These are phyloP conservation scores for Ballota nigra DNA, from an alignment of 257 asterid genomes.

Conservation along the genomic window DNA sequence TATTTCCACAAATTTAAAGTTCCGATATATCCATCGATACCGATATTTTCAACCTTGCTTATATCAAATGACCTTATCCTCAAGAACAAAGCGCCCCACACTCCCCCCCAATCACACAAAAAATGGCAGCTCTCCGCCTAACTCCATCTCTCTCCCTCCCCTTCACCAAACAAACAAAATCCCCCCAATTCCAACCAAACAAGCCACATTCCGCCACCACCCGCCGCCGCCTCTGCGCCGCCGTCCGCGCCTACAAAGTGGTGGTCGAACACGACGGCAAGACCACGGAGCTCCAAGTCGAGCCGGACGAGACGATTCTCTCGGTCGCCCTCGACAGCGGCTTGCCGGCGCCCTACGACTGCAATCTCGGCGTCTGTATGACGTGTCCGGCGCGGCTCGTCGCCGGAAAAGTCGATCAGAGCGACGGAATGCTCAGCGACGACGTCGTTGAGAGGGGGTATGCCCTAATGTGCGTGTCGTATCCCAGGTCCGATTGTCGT, in stretches of 20 bases:
- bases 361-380: slow-evolving; percentile 99
- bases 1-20: no score
- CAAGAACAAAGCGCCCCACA: neutral
- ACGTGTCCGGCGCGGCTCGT: slow-evolving; percentile 86
- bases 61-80: slow-evolving; percentile 29
- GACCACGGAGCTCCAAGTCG: slow-evolving; percentile 67
- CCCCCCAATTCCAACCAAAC: slow-evolving; percentile 16
- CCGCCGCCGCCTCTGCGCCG: slow-evolving; percentile 22
- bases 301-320: slow-evolving; percentile 77
- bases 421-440: slow-evolving; percentile 97
- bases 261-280: slow-evolving; percentile 56
- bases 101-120: slow-evolving; percentile 12
- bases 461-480: slow-evolving; percentile 72
- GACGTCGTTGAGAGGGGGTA: slow-evolving; percentile 88
- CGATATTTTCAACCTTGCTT: no score
- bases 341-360: slow-evolving; percentile 71
- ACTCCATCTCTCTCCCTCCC: slow-evolving; percentile 26
- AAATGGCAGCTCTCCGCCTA: slow-evolving; percentile 38
- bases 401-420: slow-evolving; percentile 82
- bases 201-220: slow-evolving; percentile 22
- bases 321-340: slow-evolving; percentile 66
- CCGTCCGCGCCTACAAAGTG: slow-evolving; percentile 58
- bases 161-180: slow-evolving; percentile 13
- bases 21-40: no score
- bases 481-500: slow-evolving; percentile 84